Conservation (phyloP, 257 asterid genomes). For the Nicotiana otophora region DNA sequence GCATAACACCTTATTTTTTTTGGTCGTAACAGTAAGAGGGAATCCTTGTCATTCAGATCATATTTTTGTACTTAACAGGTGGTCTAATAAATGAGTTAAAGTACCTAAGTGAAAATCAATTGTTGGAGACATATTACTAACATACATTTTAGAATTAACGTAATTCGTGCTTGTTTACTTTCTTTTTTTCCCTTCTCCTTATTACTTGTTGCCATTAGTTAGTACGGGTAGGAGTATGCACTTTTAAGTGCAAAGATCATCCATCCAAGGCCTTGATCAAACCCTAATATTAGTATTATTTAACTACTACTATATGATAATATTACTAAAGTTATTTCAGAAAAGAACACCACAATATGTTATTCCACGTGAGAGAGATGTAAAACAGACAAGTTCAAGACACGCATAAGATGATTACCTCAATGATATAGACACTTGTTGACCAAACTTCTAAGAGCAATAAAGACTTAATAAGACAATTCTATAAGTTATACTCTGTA, state of each 20-base stretch:
- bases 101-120: background rate
- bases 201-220: background rate
- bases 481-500: background rate
- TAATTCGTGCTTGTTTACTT: background rate
- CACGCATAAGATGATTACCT: slow-evolving; percentile 3
- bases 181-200: too few species aligned
- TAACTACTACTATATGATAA: background rate
- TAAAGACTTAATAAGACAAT: background rate
- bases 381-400: background rate
- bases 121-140: background rate
- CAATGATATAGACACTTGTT: slow-evolving; percentile 5
- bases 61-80: background rate
- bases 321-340: background rate
- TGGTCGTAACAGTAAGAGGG: too few species aligned
- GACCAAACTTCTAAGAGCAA: slow-evolving; percentile 5
- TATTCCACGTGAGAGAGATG: slow-evolving; percentile 7
- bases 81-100: background rate
- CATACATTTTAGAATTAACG: background rate
- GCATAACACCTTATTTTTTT: too few species aligned
- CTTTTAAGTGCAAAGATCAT: background rate
- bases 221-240: background rate
- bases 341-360: background rate
- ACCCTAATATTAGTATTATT: background rate
- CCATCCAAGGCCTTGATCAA: background rate
- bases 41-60: background rate